phyloP scores from a whole-genome alignment of 2,329 filamentous ascomycete species.

The Penicillium sp. region DNA sequence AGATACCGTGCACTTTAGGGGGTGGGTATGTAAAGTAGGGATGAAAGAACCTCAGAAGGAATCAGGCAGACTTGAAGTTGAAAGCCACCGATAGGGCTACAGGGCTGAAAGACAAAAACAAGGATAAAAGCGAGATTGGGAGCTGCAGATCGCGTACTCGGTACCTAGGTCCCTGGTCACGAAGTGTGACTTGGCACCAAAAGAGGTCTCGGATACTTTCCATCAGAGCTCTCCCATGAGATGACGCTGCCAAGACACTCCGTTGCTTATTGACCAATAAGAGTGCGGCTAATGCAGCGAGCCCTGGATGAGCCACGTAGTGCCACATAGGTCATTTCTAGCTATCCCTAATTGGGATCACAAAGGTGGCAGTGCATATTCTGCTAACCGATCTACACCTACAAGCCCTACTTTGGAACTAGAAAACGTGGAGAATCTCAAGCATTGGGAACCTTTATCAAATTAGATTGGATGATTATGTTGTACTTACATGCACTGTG shows the following conservation, averaged over 20 bases:
- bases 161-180: slow-evolving; percentile 6
- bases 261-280: not conserved
- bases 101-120: slow-evolving; percentile 22
- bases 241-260: slow-evolving; percentile 25
- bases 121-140: slow-evolving; percentile 20
- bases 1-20: not conserved
- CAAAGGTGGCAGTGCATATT: slow-evolving; percentile 1
- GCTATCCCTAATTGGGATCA: not conserved
- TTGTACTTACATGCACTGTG: not conserved
- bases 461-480: no score
- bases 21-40: not conserved
- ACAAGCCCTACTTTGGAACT: not conserved
- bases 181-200: slow-evolving; percentile 6
- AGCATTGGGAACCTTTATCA: no score
- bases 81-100: slow-evolving; percentile 19
- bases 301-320: slow-evolving; percentile 14
- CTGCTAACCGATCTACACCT: not conserved
- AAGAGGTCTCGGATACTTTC: slow-evolving; percentile 1
- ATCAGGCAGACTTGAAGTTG: slow-evolving; percentile 6
- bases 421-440: no score
- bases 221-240: slow-evolving; percentile 2
- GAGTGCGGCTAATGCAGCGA: not conserved
- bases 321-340: slow-evolving; percentile 14
- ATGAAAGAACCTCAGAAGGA: not conserved
- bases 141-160: slow-evolving; percentile 12